Conservation (phyloP, 768 basidiomycete species). For the Russula sp. region DNA sequence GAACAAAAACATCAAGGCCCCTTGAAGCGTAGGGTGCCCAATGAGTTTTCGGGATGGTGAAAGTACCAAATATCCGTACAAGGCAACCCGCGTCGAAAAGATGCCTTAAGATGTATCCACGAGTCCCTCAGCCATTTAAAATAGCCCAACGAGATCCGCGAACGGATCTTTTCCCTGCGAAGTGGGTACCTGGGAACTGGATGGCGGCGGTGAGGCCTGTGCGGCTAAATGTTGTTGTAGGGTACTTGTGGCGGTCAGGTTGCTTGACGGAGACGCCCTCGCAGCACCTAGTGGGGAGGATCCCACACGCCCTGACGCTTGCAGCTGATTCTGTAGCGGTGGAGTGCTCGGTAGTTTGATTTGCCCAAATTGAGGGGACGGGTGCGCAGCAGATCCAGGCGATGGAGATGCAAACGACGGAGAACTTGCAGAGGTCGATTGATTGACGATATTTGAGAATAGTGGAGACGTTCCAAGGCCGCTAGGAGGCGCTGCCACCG, state of each 20-base stretch:
- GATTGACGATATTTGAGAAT: neutral
- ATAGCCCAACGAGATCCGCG: constrained; percentile 73
- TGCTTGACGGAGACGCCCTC: constrained; percentile 5
- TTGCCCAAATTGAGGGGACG: constrained; percentile 18
- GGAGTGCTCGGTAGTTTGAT: constrained; percentile 24
- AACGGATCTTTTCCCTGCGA: constrained; percentile 71
- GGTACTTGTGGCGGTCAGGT: constrained; percentile 3
- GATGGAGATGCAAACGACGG: constrained; percentile 13
- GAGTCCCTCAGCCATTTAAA: constrained; percentile 35
- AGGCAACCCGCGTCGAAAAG: neutral
- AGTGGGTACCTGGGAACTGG: constrained; percentile 26
- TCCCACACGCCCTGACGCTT: constrained; percentile 13
- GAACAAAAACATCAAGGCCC: constrained; percentile 5
- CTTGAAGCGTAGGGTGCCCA: neutral
- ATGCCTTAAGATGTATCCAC: neutral
- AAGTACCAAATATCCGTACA: constrained; percentile 1
- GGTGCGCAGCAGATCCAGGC: neutral
- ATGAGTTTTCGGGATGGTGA: constrained; percentile 3
- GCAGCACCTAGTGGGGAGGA: constrained; percentile 1
- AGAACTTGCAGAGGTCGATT: constrained; percentile 1
- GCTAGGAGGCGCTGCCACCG: neutral
- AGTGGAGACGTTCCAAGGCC: constrained; percentile 7
- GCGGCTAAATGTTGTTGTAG: constrained; percentile 16
- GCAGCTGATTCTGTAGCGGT: constrained; percentile 15
- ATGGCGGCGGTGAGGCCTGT: constrained; percentile 13